phyloP scores from a whole-genome alignment of 2,329 filamentous ascomycete species.

The Cordyceps pruinosa region DNA sequence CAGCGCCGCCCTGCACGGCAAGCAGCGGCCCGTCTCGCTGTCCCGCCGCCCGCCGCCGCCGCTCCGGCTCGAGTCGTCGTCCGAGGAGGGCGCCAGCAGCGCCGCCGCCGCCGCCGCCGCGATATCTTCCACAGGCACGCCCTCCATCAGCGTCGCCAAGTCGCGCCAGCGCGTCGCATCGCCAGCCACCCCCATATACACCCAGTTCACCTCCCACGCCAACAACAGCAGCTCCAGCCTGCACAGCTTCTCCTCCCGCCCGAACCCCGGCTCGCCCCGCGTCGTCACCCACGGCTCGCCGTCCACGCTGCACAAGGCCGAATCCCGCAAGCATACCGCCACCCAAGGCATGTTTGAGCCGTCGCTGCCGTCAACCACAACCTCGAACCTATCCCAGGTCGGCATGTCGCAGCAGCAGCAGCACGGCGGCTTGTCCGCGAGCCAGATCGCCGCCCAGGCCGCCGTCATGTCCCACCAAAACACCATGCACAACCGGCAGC shows the following conservation, averaged over 20 bases:
- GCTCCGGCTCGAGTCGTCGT: constrained; percentile 25
- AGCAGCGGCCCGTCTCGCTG: constrained; percentile 18
- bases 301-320: constrained; percentile 29
- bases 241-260: constrained; percentile 53
- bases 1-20: constrained; percentile 13
- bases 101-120: constrained; percentile 18
- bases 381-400: constrained; percentile 47
- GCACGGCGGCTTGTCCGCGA: constrained; percentile 45
- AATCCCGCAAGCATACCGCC: constrained; percentile 62
- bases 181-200: constrained; percentile 40
- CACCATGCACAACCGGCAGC: constrained; percentile 50
- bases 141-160: constrained; percentile 40
- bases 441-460: constrained; percentile 73
- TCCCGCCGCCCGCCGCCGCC: constrained; percentile 27
- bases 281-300: constrained; percentile 24
- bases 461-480: constrained; percentile 62
- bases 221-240: constrained; percentile 40
- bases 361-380: constrained; percentile 56
- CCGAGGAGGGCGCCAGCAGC: constrained; percentile 1
- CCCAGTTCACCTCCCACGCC: constrained; percentile 39
- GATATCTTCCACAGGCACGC: constrained; percentile 20
- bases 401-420: constrained; percentile 40
- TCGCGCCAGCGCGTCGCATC: constrained; percentile 32
- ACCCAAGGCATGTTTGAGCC: constrained; percentile 73
- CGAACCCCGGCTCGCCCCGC: constrained; percentile 29